Percentiles rank a stretch among this genome's conserved stretches.
Evolutionary conservation across 768 basidiomycete species (phyloP).

Genomic region (Clavulina sp.): DNA sequence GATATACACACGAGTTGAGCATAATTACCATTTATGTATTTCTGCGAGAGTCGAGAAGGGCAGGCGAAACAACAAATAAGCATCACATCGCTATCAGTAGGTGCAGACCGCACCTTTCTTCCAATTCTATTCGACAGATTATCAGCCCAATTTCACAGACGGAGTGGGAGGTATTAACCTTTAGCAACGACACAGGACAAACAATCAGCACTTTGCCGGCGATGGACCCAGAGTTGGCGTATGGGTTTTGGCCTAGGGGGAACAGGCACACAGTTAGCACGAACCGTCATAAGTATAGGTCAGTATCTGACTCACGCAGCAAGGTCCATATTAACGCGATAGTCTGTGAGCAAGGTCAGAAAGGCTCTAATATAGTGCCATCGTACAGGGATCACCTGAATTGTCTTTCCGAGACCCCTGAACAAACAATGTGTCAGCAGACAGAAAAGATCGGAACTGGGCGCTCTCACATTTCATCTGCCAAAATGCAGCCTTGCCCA

Average conservation of each 20-base stretch:
- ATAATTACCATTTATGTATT: slow-evolving; percentile 78
- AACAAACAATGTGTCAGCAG: neutral
- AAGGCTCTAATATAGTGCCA: neutral
- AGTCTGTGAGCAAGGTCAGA: slow-evolving; percentile 31
- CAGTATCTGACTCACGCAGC: slow-evolving; percentile 39
- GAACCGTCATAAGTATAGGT: neutral
- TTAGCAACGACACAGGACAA: slow-evolving; percentile 81
- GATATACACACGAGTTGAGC: slow-evolving; percentile 13
- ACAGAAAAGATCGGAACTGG: neutral
- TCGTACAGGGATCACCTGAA: slow-evolving; percentile 33
- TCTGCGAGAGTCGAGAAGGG: slow-evolving; percentile 24
- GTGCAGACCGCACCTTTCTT: slow-evolving; percentile 28
- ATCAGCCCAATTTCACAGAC: neutral
- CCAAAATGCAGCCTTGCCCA: slow-evolving; percentile 82
- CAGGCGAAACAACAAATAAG: neutral
- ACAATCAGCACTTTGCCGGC: slow-evolving; percentile 80
- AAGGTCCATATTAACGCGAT: slow-evolving; percentile 88
- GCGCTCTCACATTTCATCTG: slow-evolving; percentile 82
- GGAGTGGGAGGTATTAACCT: slow-evolving; percentile 31
- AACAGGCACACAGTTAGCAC: neutral
- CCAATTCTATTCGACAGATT: slow-evolving; percentile 56
- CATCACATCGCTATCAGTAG: too few species aligned
- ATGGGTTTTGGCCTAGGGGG: slow-evolving; percentile 63
- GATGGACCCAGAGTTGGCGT: slow-evolving; percentile 33
- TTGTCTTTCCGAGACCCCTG: slow-evolving; percentile 96